phyloP scores from a whole-genome alignment of 345 rosid genomes.

The Corchorus olitorius region DNA sequence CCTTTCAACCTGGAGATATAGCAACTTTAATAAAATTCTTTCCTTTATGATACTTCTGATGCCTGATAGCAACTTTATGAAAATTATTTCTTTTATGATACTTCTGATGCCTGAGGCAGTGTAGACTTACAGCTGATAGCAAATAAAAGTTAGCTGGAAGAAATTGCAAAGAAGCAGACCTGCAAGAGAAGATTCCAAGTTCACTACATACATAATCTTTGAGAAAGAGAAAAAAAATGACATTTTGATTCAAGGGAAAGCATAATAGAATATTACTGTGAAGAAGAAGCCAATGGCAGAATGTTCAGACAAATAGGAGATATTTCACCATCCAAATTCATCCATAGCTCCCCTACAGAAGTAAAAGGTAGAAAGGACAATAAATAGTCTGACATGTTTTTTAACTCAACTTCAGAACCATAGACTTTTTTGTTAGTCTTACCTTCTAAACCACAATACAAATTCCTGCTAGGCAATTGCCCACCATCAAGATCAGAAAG shows the following conservation, averaged over 20 bases:
- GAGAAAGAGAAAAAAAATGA: slow-evolving; percentile 19
- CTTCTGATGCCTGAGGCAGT: slow-evolving; percentile 13
- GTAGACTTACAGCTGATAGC: not conserved
- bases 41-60: slow-evolving; percentile 20
- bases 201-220: slow-evolving; percentile 20
- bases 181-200: slow-evolving; percentile 39
- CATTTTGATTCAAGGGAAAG: slow-evolving; percentile 20
- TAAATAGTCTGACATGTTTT: slow-evolving; percentile 4
- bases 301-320: slow-evolving; percentile 85
- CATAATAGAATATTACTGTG: slow-evolving; percentile 44
- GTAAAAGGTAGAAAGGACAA: slow-evolving; percentile 24
- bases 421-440: slow-evolving; percentile 5
- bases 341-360: slow-evolving; percentile 79
- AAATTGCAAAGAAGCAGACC: slow-evolving; percentile 58
- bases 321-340: slow-evolving; percentile 87
- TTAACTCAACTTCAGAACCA: slow-evolving; percentile 9
- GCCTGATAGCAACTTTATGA: not conserved
- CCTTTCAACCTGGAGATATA: slow-evolving; percentile 61
- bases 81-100: slow-evolving; percentile 14
- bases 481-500: slow-evolving; percentile 75
- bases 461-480: slow-evolving; percentile 38
- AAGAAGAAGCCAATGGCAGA: slow-evolving; percentile 64
- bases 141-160: slow-evolving; percentile 76
- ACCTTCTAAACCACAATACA: slow-evolving; percentile 73
- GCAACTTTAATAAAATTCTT: slow-evolving; percentile 7